phyloP scores from a whole-genome alignment of 805 yeast species.

The Kuraishia hungarica region DNA sequence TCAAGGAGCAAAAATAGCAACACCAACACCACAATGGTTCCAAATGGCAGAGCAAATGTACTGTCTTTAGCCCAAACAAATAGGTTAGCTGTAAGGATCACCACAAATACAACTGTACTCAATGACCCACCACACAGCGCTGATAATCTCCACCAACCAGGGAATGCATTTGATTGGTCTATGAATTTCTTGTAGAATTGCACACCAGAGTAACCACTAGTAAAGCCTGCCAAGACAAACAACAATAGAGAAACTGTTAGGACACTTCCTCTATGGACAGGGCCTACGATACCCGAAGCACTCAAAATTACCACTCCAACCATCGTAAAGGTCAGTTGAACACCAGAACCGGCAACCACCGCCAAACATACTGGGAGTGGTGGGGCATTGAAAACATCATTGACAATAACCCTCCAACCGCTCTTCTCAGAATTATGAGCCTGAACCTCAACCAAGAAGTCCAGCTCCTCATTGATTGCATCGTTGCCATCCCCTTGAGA shows the following conservation, averaged over 20 bases:
- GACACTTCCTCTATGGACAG: conserved; percentile 60
- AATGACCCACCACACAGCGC: conserved; percentile 38
- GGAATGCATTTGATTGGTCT: conserved; percentile 25
- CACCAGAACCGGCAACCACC: conserved; percentile 61
- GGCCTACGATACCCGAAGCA: conserved; percentile 51
- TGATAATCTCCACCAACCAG: conserved; percentile 29
- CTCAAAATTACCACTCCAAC: conserved; percentile 52
- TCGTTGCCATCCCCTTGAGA: background rate
- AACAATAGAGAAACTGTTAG: conserved; percentile 50
- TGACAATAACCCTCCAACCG: conserved; percentile 47
- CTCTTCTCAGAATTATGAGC: conserved; percentile 8
- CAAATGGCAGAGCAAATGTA: conserved; percentile 70
- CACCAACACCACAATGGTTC: conserved; percentile 57
- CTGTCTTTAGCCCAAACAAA: conserved; percentile 73
- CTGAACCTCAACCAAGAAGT: conserved; percentile 6
- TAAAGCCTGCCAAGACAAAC: conserved; percentile 62
- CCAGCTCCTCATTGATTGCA: conserved; percentile 1
- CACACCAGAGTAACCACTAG: conserved; percentile 68
- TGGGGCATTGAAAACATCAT: conserved; percentile 51
- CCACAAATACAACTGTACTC: conserved; percentile 38
- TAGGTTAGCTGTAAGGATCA: conserved; percentile 49
- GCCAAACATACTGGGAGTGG: conserved; percentile 37
- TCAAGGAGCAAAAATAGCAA: conserved; percentile 55
- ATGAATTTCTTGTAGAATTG: conserved; percentile 50
- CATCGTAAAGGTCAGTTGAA: conserved; percentile 60